Percentiles rank a stretch among this genome's conserved stretches.
Conservation (phyloP, 805 yeast species). For the Monosporozyma servazzii region DNA sequence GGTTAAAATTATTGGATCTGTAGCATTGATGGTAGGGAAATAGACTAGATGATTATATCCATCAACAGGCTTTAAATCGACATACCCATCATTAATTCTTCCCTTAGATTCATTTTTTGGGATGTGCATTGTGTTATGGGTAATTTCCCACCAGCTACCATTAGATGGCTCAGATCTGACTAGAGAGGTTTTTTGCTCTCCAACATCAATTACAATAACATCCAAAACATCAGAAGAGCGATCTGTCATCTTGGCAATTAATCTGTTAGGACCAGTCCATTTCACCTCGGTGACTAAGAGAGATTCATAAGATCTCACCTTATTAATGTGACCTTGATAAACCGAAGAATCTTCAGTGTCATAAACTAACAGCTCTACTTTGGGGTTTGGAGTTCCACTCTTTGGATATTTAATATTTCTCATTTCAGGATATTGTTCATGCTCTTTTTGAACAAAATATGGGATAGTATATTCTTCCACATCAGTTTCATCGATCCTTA, state of each 20-base stretch:
- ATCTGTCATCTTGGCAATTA: conserved; percentile 50
- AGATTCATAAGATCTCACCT: conserved; percentile 31
- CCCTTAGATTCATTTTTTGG: conserved; percentile 40
- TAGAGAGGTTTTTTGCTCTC: conserved; percentile 27
- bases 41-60: conserved; percentile 75
- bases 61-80: conserved; percentile 61
- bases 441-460: conserved; percentile 53
- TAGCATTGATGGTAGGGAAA: conserved; percentile 58
- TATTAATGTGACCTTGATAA: conserved; percentile 36
- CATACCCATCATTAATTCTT: conserved; percentile 56
- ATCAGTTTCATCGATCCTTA: conserved; percentile 61
- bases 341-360: conserved; percentile 19
- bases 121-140: conserved; percentile 50
- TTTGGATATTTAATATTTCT: conserved; percentile 69
- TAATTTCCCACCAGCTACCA: conserved; percentile 72
- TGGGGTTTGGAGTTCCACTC: conserved; percentile 71
- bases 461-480: conserved; percentile 71
- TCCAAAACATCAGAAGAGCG: conserved; percentile 60
- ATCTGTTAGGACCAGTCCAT: conserved; percentile 53
- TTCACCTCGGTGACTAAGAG: conserved; percentile 55
- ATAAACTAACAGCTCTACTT: conserved; percentile 45
- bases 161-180: conserved; percentile 42
- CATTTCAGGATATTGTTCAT: conserved; percentile 51
- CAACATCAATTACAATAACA: conserved; percentile 45
- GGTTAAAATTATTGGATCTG: conserved; percentile 52